Evolutionary conservation across 768 basidiomycete genomes (phyloP).

Genomic region (Tephrocybe rancida): DNA sequence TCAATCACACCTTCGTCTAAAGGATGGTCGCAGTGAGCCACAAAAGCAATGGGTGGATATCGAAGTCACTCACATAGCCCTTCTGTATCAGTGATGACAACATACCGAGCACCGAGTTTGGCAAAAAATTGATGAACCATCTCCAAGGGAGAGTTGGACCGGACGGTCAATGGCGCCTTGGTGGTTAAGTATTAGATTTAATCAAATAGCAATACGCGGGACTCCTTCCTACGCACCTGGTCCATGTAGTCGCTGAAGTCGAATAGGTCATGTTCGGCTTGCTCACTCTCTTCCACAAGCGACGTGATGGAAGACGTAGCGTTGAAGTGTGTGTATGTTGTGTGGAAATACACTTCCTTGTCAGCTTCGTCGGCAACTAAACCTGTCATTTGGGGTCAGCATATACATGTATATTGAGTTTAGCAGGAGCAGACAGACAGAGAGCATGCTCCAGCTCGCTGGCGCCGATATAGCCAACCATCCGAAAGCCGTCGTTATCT

Average conservation of each 20-base stretch:
- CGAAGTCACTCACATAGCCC: conserved; percentile 68
- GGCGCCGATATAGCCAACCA: conserved; percentile 89
- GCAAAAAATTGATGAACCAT: conserved; percentile 92
- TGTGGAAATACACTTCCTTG: conserved; percentile 66
- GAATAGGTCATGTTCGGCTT: conserved; percentile 50
- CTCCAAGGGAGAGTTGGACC: conserved; percentile 85
- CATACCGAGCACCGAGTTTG: conserved; percentile 90
- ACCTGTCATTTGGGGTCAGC: conserved; percentile 40
- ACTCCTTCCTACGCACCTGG: conserved; percentile 50
- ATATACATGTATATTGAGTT: neutral
- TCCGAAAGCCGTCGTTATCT: conserved; percentile 51
- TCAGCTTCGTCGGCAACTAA: conserved; percentile 77
- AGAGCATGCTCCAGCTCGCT: conserved; percentile 95
- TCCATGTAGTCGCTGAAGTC: conserved; percentile 93
- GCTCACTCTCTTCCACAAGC: conserved; percentile 42
- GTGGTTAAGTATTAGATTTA: neutral
- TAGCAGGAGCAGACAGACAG: conserved; percentile 46
- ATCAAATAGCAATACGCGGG: neutral
- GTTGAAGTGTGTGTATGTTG: conserved; percentile 41
- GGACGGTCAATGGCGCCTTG: conserved; percentile 86
- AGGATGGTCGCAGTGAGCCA: neutral
- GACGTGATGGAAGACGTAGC: conserved; percentile 66
- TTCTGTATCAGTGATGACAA: conserved; percentile 80
- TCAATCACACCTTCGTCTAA: conserved; percentile 89
- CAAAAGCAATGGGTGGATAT: neutral